phyloP scores from a whole-genome alignment of 73 alveolate species.

The Stentor roeselii region DNA sequence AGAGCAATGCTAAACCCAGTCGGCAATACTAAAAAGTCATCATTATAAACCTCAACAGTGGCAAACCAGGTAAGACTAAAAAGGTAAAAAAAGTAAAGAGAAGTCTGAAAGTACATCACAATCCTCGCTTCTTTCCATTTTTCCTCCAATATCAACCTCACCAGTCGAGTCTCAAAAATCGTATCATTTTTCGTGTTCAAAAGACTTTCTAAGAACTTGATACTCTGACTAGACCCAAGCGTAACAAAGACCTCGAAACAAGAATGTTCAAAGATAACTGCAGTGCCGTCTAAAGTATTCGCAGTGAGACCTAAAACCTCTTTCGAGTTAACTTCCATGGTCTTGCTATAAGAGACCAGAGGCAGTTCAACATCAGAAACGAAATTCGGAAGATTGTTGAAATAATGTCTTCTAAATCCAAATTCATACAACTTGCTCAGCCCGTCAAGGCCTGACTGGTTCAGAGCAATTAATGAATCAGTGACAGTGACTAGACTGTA shows the following conservation, averaged over 20 bases:
- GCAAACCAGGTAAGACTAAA: background rate
- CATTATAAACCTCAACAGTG: background rate
- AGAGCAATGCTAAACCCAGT: background rate
- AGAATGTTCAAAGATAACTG: background rate
- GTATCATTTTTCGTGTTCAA: background rate
- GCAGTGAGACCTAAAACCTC: background rate
- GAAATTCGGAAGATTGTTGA: background rate
- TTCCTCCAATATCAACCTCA: background rate
- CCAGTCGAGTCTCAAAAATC: background rate
- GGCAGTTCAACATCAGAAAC: background rate
- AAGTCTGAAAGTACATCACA: background rate
- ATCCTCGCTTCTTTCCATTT: background rate
- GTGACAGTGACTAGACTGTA: background rate
- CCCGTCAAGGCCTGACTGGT: background rate
- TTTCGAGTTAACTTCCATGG: background rate
- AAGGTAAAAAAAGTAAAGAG: background rate
- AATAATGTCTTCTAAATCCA: background rate
- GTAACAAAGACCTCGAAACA: background rate
- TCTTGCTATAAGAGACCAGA: background rate
- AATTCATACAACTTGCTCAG: background rate
- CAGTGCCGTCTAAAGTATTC: background rate
- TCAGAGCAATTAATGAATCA: background rate
- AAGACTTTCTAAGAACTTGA: background rate
- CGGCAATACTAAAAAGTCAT: background rate
- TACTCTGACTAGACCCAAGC: background rate